Percentiles rank a stretch among this genome's conserved stretches.
Evolutionary conservation across 257 asterid genomes (phyloP).

Genomic region (Petunia axillaris): DNA sequence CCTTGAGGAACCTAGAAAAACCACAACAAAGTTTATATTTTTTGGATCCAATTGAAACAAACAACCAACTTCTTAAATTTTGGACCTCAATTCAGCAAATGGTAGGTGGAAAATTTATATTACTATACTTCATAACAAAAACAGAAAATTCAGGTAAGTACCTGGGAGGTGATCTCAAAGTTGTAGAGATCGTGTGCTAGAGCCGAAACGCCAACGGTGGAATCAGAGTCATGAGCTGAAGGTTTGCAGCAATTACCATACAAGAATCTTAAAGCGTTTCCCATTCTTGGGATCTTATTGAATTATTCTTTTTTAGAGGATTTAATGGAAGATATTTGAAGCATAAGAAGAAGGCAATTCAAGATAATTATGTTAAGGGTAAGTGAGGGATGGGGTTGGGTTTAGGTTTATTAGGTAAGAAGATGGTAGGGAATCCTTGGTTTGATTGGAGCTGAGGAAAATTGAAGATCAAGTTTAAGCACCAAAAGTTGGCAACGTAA

Average conservation of each 20-base stretch:
- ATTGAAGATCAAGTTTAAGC: background rate
- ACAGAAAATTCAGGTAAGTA: constrained; percentile 24
- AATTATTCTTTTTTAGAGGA: background rate
- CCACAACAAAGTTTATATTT: background rate
- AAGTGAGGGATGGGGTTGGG: background rate
- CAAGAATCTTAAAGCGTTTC: constrained; percentile 72
- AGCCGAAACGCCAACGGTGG: constrained; percentile 66
- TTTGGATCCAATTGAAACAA: background rate
- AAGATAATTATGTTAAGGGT: background rate
- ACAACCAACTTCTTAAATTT: background rate
- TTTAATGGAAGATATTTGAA: background rate
- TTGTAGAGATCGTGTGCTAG: constrained; percentile 83
- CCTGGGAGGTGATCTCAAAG: constrained; percentile 87
- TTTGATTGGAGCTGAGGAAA: constrained; percentile 7
- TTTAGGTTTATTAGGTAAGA: background rate
- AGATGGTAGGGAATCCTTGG: constrained; percentile 21
- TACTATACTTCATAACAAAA: background rate
- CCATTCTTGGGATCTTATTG: constrained; percentile 45
- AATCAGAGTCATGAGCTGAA: constrained; percentile 52
- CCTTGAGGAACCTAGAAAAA: constrained; percentile 78
- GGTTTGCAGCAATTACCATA: constrained; percentile 55
- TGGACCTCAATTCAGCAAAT: background rate
- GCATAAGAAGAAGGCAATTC: background rate
- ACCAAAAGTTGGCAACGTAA: constrained; percentile 18
- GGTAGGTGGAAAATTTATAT: background rate